Evolutionary conservation across 352 stramenopile genomes (phyloP).

Genomic region (Globisporangium spiculum): DNA sequence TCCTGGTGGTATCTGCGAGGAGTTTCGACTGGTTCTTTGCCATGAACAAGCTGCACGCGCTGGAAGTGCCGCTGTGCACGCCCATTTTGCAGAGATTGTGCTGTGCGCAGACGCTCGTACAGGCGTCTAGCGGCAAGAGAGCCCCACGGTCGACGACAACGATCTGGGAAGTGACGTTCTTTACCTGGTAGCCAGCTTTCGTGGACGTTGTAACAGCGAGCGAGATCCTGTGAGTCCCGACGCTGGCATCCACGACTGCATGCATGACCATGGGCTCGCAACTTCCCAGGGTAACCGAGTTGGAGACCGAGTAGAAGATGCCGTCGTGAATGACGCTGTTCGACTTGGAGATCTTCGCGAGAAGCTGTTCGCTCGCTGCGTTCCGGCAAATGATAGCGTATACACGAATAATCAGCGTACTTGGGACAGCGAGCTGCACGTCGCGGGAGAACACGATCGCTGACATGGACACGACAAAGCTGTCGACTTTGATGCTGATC

Average conservation of each 20-base stretch:
- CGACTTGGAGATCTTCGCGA: conserved; percentile 28
- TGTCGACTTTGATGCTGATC: conserved; percentile 22
- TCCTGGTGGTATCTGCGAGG: conserved; percentile 24
- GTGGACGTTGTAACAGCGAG: conserved; percentile 40
- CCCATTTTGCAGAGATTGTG: conserved; percentile 49
- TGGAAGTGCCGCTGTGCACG: conserved; percentile 28
- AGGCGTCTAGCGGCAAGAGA: conserved; percentile 31
- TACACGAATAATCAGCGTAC: conserved; percentile 42
- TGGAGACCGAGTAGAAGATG: conserved; percentile 32
- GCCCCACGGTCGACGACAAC: conserved; percentile 36
- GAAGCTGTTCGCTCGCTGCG: conserved; percentile 34
- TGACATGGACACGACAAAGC: conserved; percentile 15
- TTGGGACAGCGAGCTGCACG: conserved; percentile 27
- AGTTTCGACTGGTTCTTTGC: conserved; percentile 23
- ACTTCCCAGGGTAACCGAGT: conserved; percentile 17
- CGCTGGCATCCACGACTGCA: conserved; percentile 29
- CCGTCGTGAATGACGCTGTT: conserved; percentile 36
- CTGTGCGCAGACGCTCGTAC: conserved; percentile 32
- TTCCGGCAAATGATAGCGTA: conserved; percentile 44
- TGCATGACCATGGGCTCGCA: conserved; percentile 53
- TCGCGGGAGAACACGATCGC: conserved; percentile 30
- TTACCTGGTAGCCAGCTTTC: conserved; percentile 34
- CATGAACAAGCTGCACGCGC: conserved; percentile 50
- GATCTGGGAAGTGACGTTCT: conserved; percentile 35
- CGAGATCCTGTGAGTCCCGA: conserved; percentile 29